These are phyloP conservation scores for Mortierella sp. DNA, from an alignment of 371 early-diverging fungal species.

Conservation along the genomic window DNA sequence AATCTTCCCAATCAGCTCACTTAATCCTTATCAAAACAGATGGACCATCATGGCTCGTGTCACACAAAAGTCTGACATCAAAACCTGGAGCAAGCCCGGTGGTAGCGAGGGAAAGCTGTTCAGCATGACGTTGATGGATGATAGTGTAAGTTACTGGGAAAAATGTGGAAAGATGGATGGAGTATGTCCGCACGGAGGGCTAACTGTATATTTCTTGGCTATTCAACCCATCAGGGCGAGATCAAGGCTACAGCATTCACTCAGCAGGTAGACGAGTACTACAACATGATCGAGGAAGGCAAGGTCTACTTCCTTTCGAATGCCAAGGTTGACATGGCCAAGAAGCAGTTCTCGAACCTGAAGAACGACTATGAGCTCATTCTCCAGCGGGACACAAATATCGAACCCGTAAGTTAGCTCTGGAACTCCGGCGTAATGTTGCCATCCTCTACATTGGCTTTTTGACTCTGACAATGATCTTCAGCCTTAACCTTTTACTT, in stretches of 20 bases:
- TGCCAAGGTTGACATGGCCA: conserved; percentile 87
- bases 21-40: conserved; percentile 85
- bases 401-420: conserved; percentile 64
- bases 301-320: conserved; percentile 89
- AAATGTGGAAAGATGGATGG: no score
- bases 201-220: not conserved
- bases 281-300: conserved; percentile 79
- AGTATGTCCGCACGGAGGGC: no score
- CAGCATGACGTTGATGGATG: conserved; percentile 88
- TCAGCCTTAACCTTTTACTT: no score
- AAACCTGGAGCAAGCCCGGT: conserved; percentile 80
- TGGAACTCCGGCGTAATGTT: no score
- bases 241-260: conserved; percentile 93
- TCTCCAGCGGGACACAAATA: conserved; percentile 75
- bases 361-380: conserved; percentile 94
- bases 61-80: conserved; percentile 85
- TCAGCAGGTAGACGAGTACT: conserved; percentile 82
- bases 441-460: no score
- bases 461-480: not conserved
- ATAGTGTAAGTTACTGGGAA: conserved; percentile 63
- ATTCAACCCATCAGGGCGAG: conserved; percentile 74
- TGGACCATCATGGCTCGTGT: conserved; percentile 96
- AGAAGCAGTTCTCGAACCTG: conserved; percentile 83
- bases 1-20: conserved; percentile 65
- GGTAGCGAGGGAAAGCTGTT: conserved; percentile 90